These are phyloP conservation scores for Penicillium silybi DNA, from an alignment of 495 filamentous ascomycete species.

Conservation along the genomic window DNA sequence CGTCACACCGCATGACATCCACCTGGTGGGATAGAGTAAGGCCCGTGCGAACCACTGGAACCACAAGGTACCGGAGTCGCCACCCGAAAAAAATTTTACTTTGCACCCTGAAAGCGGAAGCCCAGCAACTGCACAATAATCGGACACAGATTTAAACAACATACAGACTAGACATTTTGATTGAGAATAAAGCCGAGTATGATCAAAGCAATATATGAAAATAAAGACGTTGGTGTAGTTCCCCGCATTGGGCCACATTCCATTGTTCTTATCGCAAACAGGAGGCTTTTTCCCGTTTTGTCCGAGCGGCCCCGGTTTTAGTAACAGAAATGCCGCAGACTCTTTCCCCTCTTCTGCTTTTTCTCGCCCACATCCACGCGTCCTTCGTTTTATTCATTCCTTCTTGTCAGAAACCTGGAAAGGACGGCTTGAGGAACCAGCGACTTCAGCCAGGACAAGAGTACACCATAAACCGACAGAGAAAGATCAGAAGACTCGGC, in stretches of 20 bases:
- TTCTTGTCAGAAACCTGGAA: background rate
- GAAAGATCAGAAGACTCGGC: slow-evolving; percentile 6
- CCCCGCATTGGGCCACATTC: slow-evolving; percentile 2
- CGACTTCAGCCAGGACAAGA: background rate
- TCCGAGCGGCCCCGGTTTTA: slow-evolving; percentile 1
- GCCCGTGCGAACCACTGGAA: background rate
- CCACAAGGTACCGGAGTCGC: background rate
- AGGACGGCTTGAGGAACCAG: background rate
- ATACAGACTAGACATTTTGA: background rate
- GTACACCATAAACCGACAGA: background rate
- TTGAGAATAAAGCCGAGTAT: background rate
- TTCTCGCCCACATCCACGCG: background rate
- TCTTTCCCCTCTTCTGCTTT: slow-evolving; percentile 3
- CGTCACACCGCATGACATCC: too few relatives aligned
- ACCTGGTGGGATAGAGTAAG: too few relatives aligned
- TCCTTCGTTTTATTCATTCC: background rate
- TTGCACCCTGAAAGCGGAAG: background rate
- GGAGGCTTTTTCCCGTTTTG: background rate
- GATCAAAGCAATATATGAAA: background rate
- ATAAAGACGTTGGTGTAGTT: background rate
- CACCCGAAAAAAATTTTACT: background rate
- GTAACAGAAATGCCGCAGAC: slow-evolving; percentile 11
- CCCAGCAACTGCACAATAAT: background rate
- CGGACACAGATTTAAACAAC: background rate
- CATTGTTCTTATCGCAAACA: background rate